Percentiles rank a stretch among this genome's conserved stretches.
phyloP scores from a whole-genome alignment of 2,329 filamentous ascomycete genomes.

The Drechslera avenae region DNA sequence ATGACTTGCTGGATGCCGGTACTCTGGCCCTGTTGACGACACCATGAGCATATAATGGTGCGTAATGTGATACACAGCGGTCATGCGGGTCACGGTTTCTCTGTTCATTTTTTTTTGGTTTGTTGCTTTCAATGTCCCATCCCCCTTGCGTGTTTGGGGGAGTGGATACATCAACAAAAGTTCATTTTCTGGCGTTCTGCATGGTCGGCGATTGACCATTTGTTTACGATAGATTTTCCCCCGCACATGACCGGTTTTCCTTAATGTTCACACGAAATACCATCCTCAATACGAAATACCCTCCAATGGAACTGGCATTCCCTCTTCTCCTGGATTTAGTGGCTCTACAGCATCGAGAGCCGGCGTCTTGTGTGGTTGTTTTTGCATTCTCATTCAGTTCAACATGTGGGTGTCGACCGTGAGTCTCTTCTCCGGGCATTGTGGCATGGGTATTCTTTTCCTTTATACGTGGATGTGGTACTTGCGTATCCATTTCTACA shows the following conservation, averaged over 20 bases:
- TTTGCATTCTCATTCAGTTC: slow-evolving; percentile 28
- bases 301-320: slow-evolving; percentile 22
- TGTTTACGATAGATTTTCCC: slow-evolving; percentile 28
- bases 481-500: slow-evolving; percentile 3
- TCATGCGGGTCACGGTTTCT: neutral
- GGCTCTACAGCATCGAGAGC: slow-evolving; percentile 33
- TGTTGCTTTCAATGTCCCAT: slow-evolving; percentile 27
- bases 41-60: slow-evolving; percentile 21
- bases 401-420: slow-evolving; percentile 11
- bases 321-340: slow-evolving; percentile 22
- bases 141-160: slow-evolving; percentile 20
- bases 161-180: slow-evolving; percentile 38
- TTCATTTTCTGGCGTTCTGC: slow-evolving; percentile 39
- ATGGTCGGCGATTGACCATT: slow-evolving; percentile 30
- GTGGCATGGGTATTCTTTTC: slow-evolving; percentile 31
- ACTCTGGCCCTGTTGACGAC: slow-evolving; percentile 59
- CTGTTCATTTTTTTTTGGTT: slow-evolving; percentile 2
- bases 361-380: slow-evolving; percentile 36
- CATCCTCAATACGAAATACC: slow-evolving; percentile 31
- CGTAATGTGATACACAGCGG: neutral
- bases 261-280: slow-evolving; percentile 35
- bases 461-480: slow-evolving; percentile 11
- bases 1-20: slow-evolving; percentile 57
- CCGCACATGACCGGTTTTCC: slow-evolving; percentile 24
- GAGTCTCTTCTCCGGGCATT: slow-evolving; percentile 31